Base-by-base conservation (phyloP, 148 eudicot genomes). In the Dianthus caryophyllus region DNA sequence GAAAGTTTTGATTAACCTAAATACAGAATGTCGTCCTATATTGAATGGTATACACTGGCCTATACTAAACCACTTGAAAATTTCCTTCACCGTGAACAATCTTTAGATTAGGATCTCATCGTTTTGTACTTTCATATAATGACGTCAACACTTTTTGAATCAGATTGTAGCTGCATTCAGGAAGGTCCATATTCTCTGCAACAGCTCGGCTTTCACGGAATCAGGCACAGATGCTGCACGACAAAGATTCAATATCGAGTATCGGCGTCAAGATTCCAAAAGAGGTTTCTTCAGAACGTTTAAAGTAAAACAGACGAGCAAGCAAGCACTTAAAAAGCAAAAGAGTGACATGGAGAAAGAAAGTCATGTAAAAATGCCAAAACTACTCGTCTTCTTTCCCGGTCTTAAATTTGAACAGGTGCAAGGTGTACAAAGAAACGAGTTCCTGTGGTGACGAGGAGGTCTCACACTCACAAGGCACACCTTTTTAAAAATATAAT, bases 141-240 rank as follows among this genome's bases (percentile, higher is more conserved):
- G 41, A 59, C 59, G 56, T 10, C 57, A 22, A 12, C 2, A 9
- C 17, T 51, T 21, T 24, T 56, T 52, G 18, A 15, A 63, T 85
- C 75, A 85, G 62, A 80, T 76, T 30, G 92, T 79, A 70, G 81
- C 73, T 66, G 92, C 77, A 69, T 77, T 85, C 18, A 87, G 84
- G 64, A 84, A 87, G 9, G 82, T 67, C 61, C 82, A 82, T 52
- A 84, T 87, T 78, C 85, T 78, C 71, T 87, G 85, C 85, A 87
- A 77, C 74, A 87, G 78, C 80, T 87, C 92, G 29, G 89, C 85
- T 66, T 87, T 84, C 64, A 87, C 80, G 0, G 85, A 66, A 73
- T 81, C 92, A 22, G 89, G 92, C 65, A 87, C 58, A 24, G 87
- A 81, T 64, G 87, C 92, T 87, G 84, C 85, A 83, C 29, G 26